Percentiles rank a stretch among this genome's conserved stretches.
These are phyloP conservation scores for Boletus chippewaensis DNA, from an alignment of 1,284 basidiomycete genomes.

Conservation along the genomic window DNA sequence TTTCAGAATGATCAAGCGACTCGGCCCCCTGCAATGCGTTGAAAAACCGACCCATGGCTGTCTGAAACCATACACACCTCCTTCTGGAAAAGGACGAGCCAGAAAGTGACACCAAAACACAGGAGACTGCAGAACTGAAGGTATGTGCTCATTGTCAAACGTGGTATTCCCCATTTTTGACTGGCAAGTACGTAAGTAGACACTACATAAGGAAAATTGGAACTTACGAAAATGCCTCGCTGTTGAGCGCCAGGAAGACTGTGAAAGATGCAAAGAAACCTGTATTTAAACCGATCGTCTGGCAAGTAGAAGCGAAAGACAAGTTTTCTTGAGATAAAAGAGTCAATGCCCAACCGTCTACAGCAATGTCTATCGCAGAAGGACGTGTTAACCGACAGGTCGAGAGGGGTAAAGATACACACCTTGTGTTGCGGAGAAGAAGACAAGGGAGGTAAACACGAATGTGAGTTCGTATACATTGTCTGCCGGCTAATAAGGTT, in stretches of 20 bases:
- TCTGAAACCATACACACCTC: conserved; percentile 54
- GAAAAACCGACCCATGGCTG: conserved; percentile 2
- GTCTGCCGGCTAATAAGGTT: conserved; percentile 60
- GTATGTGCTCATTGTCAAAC: conserved; percentile 77
- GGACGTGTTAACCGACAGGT: conserved; percentile 4
- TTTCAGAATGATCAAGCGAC: conserved; percentile 66
- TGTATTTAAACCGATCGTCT: conserved; percentile 95
- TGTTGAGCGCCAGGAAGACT: conserved; percentile 96
- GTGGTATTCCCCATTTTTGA: conserved; percentile 80
- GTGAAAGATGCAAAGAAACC: conserved; percentile 97
- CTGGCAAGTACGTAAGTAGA: conserved; percentile 31
- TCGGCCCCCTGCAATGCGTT: conserved; percentile 58
- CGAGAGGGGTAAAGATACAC: conserved; percentile 15
- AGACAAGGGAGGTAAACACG: conserved; percentile 86
- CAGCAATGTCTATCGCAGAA: conserved; percentile 76
- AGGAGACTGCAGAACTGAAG: conserved; percentile 81
- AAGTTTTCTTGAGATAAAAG: conserved; percentile 93
- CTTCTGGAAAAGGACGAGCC: conserved; percentile 85
- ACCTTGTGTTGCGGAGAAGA: conserved; percentile 98
- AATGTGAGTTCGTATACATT: conserved; percentile 79
- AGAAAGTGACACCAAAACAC: conserved; percentile 80
- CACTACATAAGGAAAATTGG: background rate
- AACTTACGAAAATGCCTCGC: conserved; percentile 82
- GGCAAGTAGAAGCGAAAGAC: conserved; percentile 95
- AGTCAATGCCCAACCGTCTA: conserved; percentile 97